Conservation (phyloP, 2,329 filamentous ascomycete species). For the Lachnellula arida region DNA sequence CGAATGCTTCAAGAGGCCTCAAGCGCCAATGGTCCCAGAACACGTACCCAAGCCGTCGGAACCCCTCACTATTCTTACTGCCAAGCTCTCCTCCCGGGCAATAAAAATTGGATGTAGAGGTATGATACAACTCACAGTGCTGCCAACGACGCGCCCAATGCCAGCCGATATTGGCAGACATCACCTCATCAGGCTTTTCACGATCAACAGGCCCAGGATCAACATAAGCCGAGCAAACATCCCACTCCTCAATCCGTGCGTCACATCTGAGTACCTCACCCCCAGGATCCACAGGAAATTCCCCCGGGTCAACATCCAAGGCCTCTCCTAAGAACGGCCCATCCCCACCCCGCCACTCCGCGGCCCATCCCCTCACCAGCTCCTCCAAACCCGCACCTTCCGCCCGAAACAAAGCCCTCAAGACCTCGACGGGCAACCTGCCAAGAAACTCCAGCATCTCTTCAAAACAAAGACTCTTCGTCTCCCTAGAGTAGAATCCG, state of each 20-base stretch:
- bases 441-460: neutral
- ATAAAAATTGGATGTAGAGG: neutral
- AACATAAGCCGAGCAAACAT: neutral
- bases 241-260: neutral
- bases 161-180: neutral
- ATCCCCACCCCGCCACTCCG: neutral
- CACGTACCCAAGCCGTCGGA: conserved; percentile 1
- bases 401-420: conserved; percentile 1
- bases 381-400: neutral
- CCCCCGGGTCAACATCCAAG: neutral
- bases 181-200: neutral
- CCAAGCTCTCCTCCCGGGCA: neutral
- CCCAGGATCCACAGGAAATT: neutral
- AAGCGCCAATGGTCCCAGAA: neutral
- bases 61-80: neutral
- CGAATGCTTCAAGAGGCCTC: neutral
- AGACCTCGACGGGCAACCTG: neutral
- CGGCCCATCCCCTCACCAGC: neutral
- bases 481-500: neutral
- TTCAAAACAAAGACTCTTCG: neutral
- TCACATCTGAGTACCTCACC: neutral
- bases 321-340: neutral
- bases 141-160: neutral
- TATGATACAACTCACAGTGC: neutral
- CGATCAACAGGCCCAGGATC: neutral